These are phyloP conservation scores for Collybia sp. DNA, from an alignment of 768 basidiomycete genomes.

Conservation along the genomic window DNA sequence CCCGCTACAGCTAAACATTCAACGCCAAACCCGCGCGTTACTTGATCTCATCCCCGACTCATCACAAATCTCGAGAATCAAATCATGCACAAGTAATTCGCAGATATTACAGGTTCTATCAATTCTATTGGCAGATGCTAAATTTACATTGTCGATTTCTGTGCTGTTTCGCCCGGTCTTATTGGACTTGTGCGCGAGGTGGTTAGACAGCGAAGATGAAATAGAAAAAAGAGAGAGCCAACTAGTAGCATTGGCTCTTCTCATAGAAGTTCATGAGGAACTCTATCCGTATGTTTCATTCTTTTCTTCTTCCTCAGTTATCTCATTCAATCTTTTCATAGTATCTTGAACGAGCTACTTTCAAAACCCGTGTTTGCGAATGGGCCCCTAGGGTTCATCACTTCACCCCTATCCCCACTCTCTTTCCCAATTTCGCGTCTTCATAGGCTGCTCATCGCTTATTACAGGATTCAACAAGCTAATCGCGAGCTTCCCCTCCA, in stretches of 20 bases:
- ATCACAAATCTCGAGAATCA: constrained; percentile 26
- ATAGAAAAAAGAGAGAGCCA: constrained; percentile 42
- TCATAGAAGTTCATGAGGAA: constrained; percentile 68
- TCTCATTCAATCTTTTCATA: constrained; percentile 19
- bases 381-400: constrained; percentile 52
- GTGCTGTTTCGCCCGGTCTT: constrained; percentile 71
- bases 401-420: constrained; percentile 22
- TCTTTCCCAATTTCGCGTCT: constrained; percentile 41
- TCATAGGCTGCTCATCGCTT: constrained; percentile 69
- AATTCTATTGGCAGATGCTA: constrained; percentile 51
- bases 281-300: constrained; percentile 56
- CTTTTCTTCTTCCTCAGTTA: constrained; percentile 7
- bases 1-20: constrained; percentile 57
- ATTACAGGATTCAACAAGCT: constrained; percentile 74
- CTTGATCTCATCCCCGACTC: constrained; percentile 38
- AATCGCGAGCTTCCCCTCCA: constrained; percentile 64
- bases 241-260: constrained; percentile 53
- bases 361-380: constrained; percentile 33
- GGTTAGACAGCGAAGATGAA: constrained; percentile 56
- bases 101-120: constrained; percentile 56
- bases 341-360: constrained; percentile 53
- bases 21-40: constrained; percentile 45
- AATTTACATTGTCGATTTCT: constrained; percentile 60
- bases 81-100: constrained; percentile 24
- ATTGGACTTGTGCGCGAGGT: constrained; percentile 75